Evolutionary conservation across 108 stramenopile genomes (phyloP).

Genomic region (Skeletonema tropicum): DNA sequence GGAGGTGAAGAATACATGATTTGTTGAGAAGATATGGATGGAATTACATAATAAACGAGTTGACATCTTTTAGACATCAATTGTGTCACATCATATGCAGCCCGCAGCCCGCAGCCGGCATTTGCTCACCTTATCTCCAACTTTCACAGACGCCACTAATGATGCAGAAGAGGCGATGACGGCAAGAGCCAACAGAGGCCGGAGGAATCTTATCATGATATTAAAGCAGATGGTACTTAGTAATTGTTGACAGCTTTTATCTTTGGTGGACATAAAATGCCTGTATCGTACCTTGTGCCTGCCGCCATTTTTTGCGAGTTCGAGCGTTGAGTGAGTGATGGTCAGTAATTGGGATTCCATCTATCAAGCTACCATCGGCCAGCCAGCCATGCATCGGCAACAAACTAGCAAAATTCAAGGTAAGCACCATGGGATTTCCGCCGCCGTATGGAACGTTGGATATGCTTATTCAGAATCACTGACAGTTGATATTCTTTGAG

Average conservation of each 20-base stretch:
- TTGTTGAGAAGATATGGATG: too few relatives aligned
- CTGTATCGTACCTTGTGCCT: too few relatives aligned
- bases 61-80: neutral
- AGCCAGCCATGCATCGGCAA: neutral
- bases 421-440: neutral
- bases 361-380: neutral
- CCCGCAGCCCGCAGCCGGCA: neutral
- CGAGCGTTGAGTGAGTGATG: too few relatives aligned
- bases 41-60: neutral
- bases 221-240: slow-evolving; percentile 28
- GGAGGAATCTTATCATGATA: slow-evolving; percentile 25
- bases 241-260: too few relatives aligned
- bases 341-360: neutral
- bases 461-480: neutral
- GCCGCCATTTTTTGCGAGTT: too few relatives aligned
- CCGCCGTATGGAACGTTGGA: neutral
- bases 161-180: slow-evolving; percentile 3
- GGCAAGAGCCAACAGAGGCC: slow-evolving; percentile 32
- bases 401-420: neutral
- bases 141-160: slow-evolving; percentile 26
- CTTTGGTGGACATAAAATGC: too few relatives aligned
- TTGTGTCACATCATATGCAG: neutral
- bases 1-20: too few relatives aligned
- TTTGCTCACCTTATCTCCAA: slow-evolving; percentile 36
- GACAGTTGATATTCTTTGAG: neutral